A percentile compares a stretch with the other conserved stretches of the same genome.
Evolutionary conservation across 345 rosid genomes (phyloP).

Genomic region (Carallia pectinifolia): DNA sequence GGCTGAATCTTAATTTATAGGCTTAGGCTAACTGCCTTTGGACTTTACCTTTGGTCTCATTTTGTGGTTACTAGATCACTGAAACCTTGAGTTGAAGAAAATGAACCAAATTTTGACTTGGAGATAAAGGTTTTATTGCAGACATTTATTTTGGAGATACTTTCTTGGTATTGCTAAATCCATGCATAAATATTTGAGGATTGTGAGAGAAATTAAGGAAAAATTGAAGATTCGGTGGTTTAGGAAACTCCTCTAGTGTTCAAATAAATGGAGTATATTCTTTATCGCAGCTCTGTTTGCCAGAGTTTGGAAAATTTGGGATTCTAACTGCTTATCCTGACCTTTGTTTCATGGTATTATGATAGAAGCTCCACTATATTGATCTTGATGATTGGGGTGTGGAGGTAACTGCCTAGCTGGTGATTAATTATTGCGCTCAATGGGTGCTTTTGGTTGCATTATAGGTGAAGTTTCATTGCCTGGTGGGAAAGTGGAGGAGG

Average conservation of each 20-base stretch:
- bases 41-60: background rate
- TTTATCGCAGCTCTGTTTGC: background rate
- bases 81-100: background rate
- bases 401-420: background rate
- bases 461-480: conserved; percentile 83
- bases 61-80: background rate
- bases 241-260: background rate
- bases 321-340: background rate
- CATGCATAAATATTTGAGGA: background rate
- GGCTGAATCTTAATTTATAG: background rate
- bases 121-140: too few relatives aligned
- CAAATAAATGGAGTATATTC: background rate
- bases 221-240: background rate
- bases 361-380: background rate
- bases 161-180: too few relatives aligned
- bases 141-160: too few relatives aligned
- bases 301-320: background rate
- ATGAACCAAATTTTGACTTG: background rate
- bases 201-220: background rate
- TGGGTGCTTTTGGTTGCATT: conserved; percentile 32
- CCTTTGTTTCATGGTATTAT: background rate
- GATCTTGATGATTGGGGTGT: conserved; percentile 1
- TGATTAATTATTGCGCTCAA: conserved; percentile 5
- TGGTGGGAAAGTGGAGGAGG: conserved; percentile 74
- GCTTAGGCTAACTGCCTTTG: background rate